Evolutionary conservation across 2,329 filamentous ascomycete genomes (phyloP).

Genomic region (Pestalotiopsis sp.): DNA sequence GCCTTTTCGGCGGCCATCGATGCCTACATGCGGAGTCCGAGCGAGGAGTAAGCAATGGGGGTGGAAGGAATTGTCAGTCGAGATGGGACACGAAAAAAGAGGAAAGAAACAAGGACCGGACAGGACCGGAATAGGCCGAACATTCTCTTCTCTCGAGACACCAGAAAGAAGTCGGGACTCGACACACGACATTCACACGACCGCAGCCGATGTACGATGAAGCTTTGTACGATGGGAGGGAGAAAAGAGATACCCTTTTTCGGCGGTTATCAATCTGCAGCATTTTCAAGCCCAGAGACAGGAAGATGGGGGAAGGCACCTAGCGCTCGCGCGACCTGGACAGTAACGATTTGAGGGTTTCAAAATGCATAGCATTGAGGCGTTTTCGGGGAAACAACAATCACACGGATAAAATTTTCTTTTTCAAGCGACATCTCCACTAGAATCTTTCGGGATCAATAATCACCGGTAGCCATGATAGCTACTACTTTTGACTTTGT

Average conservation of each 20-base stretch:
- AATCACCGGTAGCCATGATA: not conserved
- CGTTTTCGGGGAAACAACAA: slow-evolving; percentile 21
- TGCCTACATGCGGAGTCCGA: slow-evolving; percentile 82
- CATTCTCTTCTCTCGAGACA: not conserved
- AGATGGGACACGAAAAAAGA: slow-evolving; percentile 12
- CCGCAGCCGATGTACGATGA: not conserved
- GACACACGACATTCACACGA: not conserved
- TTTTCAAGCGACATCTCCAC: slow-evolving; percentile 23
- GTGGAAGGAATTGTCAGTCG: not conserved
- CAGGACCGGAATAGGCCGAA: not conserved
- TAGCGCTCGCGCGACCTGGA: slow-evolving; percentile 9
- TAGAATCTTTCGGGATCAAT: slow-evolving; percentile 8
- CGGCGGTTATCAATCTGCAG: not conserved
- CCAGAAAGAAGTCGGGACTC: slow-evolving; percentile 16
- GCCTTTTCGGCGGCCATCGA: slow-evolving; percentile 93
- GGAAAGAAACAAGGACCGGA: slow-evolving; percentile 4
- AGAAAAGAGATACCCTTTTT: not conserved
- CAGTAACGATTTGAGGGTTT: not conserved
- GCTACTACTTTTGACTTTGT: not conserved
- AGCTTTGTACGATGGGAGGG: not conserved
- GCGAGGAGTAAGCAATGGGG: slow-evolving; percentile 48
- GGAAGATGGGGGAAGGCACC: not conserved
- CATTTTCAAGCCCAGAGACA: not conserved
- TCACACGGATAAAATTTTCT: no score
- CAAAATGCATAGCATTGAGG: slow-evolving; percentile 27